Evolutionary conservation across 441 rosid genomes (phyloP).

Genomic region (Adansonia rubrostipa): DNA sequence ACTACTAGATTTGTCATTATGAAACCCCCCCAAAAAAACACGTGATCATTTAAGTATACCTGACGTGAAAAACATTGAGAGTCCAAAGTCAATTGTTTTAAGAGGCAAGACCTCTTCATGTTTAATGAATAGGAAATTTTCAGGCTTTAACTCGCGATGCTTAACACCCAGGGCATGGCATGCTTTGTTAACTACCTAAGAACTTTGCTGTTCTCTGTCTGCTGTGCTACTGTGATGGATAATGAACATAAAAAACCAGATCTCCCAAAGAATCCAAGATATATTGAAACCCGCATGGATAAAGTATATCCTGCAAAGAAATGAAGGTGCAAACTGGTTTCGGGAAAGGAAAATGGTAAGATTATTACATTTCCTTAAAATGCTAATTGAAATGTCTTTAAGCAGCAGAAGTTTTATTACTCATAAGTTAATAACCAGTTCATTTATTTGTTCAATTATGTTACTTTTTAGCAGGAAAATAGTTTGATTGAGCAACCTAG

Average conservation of each 20-base stretch:
- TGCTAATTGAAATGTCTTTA: background rate
- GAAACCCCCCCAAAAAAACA: background rate
- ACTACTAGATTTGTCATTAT: background rate
- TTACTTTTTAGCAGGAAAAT: conserved; percentile 51
- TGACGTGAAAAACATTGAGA: conserved; percentile 90
- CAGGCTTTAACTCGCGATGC: conserved; percentile 97
- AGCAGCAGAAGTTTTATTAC: background rate
- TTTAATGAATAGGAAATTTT: conserved; percentile 80
- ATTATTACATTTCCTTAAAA: conserved; percentile 37
- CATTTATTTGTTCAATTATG: conserved; percentile 23
- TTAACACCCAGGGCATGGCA: conserved; percentile 96
- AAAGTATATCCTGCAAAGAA: conserved; percentile 84
- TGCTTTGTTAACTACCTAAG: conserved; percentile 70
- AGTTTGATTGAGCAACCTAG: conserved; percentile 44
- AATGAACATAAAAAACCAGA: conserved; percentile 60
- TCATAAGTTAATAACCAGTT: background rate
- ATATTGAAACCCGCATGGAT: conserved; percentile 70
- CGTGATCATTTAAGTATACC: conserved; percentile 42
- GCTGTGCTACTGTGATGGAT: conserved; percentile 40
- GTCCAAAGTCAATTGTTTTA: conserved; percentile 92
- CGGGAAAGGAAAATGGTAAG: conserved; percentile 71
- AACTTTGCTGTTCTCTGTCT: conserved; percentile 26
- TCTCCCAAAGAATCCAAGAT: conserved; percentile 56
- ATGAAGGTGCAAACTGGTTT: conserved; percentile 55
- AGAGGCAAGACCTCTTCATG: conserved; percentile 78